Percentiles rank a stretch among this genome's conserved stretches.
Conservation (phyloP, 352 stramenopile genomes). For the Pythium monospermum region DNA sequence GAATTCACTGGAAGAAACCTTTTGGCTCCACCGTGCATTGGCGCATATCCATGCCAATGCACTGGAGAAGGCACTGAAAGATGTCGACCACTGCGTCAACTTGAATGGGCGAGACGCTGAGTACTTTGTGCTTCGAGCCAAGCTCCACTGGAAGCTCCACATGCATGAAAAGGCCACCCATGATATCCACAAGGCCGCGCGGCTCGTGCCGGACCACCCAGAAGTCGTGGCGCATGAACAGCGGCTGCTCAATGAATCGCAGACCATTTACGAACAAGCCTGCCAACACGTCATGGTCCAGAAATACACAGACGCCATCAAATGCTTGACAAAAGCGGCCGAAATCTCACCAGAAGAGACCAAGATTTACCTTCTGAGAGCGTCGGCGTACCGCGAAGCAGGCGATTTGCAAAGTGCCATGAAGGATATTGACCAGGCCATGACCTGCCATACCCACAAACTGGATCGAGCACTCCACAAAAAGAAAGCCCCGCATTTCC, state of each 20-base stretch:
- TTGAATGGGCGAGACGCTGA: conserved; percentile 72
- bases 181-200: conserved; percentile 57
- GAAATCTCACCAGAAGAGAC: conserved; percentile 66
- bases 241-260: conserved; percentile 55
- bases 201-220: conserved; percentile 51
- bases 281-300: conserved; percentile 45
- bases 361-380: conserved; percentile 63
- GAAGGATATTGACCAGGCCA: conserved; percentile 53
- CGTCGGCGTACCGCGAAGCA: conserved; percentile 58
- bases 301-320: conserved; percentile 51
- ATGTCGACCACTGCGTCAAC: conserved; percentile 78
- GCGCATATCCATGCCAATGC: conserved; percentile 52
- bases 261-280: conserved; percentile 67
- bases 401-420: conserved; percentile 53
- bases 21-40: conserved; percentile 71
- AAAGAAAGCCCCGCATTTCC: conserved; percentile 4
- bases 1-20: conserved; percentile 63
- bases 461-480: conserved; percentile 11
- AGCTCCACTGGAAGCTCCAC: conserved; percentile 74
- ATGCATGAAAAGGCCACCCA: conserved; percentile 68
- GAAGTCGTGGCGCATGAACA: conserved; percentile 73
- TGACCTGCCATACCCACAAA: conserved; percentile 40
- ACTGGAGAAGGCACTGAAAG: conserved; percentile 72
- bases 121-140: conserved; percentile 78
- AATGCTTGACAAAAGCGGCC: conserved; percentile 55